phyloP scores from a whole-genome alignment of 139 green algal genomes.

The Trebouxia sp. region DNA sequence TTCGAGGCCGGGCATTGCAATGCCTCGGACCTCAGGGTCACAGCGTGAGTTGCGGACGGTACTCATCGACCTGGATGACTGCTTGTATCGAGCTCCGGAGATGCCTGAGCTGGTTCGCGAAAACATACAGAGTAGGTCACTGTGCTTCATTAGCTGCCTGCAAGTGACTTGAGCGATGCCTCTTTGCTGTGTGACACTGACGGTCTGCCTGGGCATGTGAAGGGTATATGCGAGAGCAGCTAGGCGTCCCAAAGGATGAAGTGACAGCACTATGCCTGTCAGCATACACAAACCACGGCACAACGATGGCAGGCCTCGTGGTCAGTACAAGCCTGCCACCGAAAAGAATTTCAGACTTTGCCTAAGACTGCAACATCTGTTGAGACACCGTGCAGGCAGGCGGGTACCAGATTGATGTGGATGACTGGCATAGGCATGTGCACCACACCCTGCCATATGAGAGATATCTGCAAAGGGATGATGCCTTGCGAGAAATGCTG shows the following conservation, averaged over 20 bases:
- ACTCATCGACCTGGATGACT: constrained; percentile 71
- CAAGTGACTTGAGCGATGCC: neutral
- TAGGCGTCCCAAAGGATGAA: constrained; percentile 53
- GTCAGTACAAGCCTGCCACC: constrained; percentile 12
- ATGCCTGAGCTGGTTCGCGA: constrained; percentile 51
- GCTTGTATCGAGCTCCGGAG: constrained; percentile 46
- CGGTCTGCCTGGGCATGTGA: neutral
- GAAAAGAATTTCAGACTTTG: neutral
- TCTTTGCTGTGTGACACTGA: too few relatives aligned
- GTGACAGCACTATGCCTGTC: constrained; percentile 48
- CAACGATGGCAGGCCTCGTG: constrained; percentile 72
- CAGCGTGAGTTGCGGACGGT: constrained; percentile 33
- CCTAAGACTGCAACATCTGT: neutral
- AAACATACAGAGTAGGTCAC: constrained; percentile 55
- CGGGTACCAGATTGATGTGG: constrained; percentile 68
- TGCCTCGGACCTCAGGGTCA: neutral
- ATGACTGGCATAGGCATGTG: constrained; percentile 74
- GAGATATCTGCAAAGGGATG: constrained; percentile 54
- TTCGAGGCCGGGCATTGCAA: too few relatives aligned
- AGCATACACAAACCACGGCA: constrained; percentile 69
- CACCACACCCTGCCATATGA: constrained; percentile 70
- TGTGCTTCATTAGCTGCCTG: neutral
- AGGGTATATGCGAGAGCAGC: constrained; percentile 66
- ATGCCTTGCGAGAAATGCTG: constrained; percentile 50
- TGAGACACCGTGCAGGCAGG: constrained; percentile 38